Evolutionary conservation across 345 rosid species (phyloP).

Genomic region (Combretum micranthum): DNA sequence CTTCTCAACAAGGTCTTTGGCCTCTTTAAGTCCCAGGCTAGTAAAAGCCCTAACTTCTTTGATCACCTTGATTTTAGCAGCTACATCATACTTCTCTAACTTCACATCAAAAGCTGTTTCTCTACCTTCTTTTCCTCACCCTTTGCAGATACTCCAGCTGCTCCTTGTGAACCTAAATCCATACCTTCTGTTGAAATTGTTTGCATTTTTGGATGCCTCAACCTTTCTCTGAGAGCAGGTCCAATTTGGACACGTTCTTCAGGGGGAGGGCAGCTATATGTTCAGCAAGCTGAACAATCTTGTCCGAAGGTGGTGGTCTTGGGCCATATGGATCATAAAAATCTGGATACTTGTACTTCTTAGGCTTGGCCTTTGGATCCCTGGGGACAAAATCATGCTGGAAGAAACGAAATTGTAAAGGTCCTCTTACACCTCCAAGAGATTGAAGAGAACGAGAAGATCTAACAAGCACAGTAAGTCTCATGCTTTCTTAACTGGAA

Average conservation of each 20-base stretch:
- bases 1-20: conserved; percentile 41
- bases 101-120: conserved; percentile 24
- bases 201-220: conserved; percentile 16
- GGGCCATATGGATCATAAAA: conserved; percentile 56
- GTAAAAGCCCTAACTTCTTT: conserved; percentile 25
- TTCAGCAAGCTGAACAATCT: conserved; percentile 45
- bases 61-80: no score
- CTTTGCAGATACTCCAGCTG: conserved; percentile 16
- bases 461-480: conserved; percentile 20
- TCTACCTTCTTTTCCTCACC: conserved; percentile 24
- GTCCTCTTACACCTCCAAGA: conserved; percentile 16
- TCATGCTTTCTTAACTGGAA: conserved; percentile 17
- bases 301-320: conserved; percentile 45
- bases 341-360: conserved; percentile 38
- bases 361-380: conserved; percentile 43
- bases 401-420: conserved; percentile 39
- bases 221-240: conserved; percentile 9
- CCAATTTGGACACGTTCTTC: conserved; percentile 17
- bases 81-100: conserved; percentile 42
- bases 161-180: conserved; percentile 18
- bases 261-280: conserved; percentile 22
- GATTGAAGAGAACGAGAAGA: conserved; percentile 8
- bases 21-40: conserved; percentile 36
- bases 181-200: conserved; percentile 13
- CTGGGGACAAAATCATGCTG: conserved; percentile 48